Evolutionary conservation across 805 yeast genomes (phyloP).

Genomic region (Metschnikowia rubicola): DNA sequence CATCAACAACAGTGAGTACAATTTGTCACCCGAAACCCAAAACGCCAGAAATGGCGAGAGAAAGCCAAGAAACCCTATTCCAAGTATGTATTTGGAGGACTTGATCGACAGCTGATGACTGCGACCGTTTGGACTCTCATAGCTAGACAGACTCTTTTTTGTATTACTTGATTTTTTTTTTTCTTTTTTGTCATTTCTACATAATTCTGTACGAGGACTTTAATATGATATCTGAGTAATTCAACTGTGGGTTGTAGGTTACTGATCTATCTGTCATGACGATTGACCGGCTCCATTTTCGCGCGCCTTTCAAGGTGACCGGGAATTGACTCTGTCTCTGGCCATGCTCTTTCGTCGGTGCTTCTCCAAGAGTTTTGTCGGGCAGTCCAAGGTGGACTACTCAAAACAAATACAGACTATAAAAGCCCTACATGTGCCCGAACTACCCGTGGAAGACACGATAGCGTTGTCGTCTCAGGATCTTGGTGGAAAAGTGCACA

Average conservation of each 20-base stretch:
- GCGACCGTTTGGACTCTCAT: not conserved
- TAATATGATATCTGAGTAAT: too few relatives aligned
- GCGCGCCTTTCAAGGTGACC: not conserved
- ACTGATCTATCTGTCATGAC: too few relatives aligned
- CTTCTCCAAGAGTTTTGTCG: not conserved
- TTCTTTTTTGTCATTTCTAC: not conserved
- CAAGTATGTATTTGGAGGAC: conserved; percentile 49
- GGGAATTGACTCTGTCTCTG: not conserved
- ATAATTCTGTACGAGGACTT: not conserved
- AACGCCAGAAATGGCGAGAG: conserved; percentile 4
- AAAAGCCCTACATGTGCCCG: not conserved
- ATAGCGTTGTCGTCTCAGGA: conserved; percentile 6
- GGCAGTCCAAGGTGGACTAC: not conserved
- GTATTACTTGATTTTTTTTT: not conserved
- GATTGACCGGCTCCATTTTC: not conserved
- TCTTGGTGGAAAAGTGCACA: conserved; percentile 4
- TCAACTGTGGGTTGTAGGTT: too few relatives aligned
- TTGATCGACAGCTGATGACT: conserved; percentile 35
- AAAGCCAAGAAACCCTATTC: conserved; percentile 35
- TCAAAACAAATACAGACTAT: not conserved
- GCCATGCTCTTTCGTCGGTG: conserved; percentile 3
- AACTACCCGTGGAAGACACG: conserved; percentile 5
- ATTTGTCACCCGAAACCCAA: conserved; percentile 10
- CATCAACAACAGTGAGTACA: conserved; percentile 32
- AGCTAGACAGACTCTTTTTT: not conserved